Base-by-base conservation (phyloP, 1,139 yeast genomes). In the Casaregolazyma lundiana region DNA sequence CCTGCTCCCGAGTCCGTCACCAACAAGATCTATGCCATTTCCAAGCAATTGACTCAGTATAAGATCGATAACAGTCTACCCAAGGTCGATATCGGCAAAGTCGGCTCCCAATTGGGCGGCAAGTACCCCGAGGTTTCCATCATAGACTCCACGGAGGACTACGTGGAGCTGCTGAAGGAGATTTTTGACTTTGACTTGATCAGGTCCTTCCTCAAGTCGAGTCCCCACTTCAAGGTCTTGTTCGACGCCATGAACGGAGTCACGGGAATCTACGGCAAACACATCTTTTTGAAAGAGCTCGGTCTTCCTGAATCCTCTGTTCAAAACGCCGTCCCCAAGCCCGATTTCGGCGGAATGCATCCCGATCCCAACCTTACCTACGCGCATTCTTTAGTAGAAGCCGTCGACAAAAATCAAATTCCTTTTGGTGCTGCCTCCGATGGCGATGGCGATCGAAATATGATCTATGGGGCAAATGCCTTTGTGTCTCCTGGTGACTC, bases 1-100 rank as follows among this genome's bases (percentile, higher is more conserved):
- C 98, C 98, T 35, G 98, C 98, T n/a, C 98, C 98, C 3, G 98
- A 92, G 67, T 72, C 84, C 16, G 94, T 92, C 52, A 92, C 98
- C 21, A 77, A 94, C 70, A 78, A 81, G 67, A 92, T 92, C 61
- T 92, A 70, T 69, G 92, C 82, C 50, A 76, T 72, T 35, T 80
- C 95, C 19, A 77, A 76, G 61, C 61, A 67, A 35, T 72, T 94
- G 59, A 66, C 73, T 8, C 66, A 71, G 49, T 89, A 86, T 70
- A 80, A 81, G 62, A 76, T 78, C 46, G 67, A 72, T 20, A 59
- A 61, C 22, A 73, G 77, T 37, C 69, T 86, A 50, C 84, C 82
- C 38, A 59, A 68, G 21, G 66, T 90, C 45, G 92, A 89, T 59
- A 66, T 90, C 46, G 51, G 73, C 29, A 70, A 68, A 19, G 63